These are phyloP conservation scores for Lepiota subincarnata DNA, from an alignment of 768 basidiomycete species.

Conservation along the genomic window DNA sequence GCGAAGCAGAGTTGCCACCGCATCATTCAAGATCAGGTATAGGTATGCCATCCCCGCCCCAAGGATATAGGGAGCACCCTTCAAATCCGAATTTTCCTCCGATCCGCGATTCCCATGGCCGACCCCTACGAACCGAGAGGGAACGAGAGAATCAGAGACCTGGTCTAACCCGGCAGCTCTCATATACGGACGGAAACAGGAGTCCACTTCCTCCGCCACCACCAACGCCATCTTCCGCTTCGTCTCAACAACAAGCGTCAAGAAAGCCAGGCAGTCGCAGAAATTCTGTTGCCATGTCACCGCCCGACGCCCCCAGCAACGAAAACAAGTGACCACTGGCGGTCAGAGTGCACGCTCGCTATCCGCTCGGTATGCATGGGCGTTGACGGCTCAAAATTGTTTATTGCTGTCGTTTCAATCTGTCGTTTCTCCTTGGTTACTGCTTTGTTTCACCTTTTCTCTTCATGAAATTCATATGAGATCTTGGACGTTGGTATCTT, in stretches of 20 bases:
- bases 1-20: constrained; percentile 24
- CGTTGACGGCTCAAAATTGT: neutral
- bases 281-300: constrained; percentile 33
- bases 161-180: constrained; percentile 21
- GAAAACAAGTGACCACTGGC: constrained; percentile 13
- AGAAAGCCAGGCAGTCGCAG: constrained; percentile 28
- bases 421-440: neutral
- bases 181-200: constrained; percentile 12
- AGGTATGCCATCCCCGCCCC: constrained; percentile 30
- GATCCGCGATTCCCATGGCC: constrained; percentile 18
- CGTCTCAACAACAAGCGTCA: constrained; percentile 5
- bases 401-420: neutral
- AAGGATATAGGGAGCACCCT: constrained; percentile 27
- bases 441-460: neutral
- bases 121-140: constrained; percentile 15
- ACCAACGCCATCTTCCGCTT: constrained; percentile 1
- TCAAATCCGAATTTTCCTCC: constrained; percentile 17
- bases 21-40: constrained; percentile 15
- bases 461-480: neutral
- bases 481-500: constrained; percentile 18
- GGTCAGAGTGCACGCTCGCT: neutral
- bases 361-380: neutral
- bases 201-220: neutral
- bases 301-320: constrained; percentile 21
- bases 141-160: constrained; percentile 22